Conservation (phyloP, 331 rosid species). For the Prunus yedoensis region DNA sequence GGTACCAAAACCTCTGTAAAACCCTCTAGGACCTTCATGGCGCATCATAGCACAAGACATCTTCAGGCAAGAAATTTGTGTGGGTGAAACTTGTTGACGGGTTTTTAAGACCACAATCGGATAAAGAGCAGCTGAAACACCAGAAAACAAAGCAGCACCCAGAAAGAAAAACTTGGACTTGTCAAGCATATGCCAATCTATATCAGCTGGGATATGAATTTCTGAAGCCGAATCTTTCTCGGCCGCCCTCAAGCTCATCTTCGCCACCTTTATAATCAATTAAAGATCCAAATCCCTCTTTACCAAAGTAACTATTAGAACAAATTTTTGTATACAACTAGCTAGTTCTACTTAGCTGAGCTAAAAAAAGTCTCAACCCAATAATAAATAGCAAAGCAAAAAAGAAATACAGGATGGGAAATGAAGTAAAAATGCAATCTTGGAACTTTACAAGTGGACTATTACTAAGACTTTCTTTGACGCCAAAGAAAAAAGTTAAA, state of each 20-base stretch:
- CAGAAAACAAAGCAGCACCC: conserved; percentile 94
- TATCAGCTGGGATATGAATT: conserved; percentile 76
- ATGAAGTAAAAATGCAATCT: conserved; percentile 3
- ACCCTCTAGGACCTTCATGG: conserved; percentile 77
- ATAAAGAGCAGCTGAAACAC: conserved; percentile 76
- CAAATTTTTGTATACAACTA: neutral
- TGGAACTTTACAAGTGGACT: conserved; percentile 3
- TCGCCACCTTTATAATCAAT: conserved; percentile 52
- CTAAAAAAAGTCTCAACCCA: neutral
- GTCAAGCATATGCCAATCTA: conserved; percentile 98
- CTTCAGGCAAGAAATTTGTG: conserved; percentile 58
- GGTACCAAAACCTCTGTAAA: conserved; percentile 92
- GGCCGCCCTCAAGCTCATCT: conserved; percentile 76
- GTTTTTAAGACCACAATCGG: conserved; percentile 87
- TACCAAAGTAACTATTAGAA: conserved; percentile 3
- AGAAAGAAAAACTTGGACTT: conserved; percentile 88
- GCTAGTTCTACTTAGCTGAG: neutral
- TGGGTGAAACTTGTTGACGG: conserved; percentile 70
- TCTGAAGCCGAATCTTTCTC: conserved; percentile 77
- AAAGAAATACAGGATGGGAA: neutral
- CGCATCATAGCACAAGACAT: conserved; percentile 67
- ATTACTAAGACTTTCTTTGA: neutral
- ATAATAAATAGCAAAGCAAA: neutral
- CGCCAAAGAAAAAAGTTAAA: neutral
- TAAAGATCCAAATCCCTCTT: conserved; percentile 17